Percentiles rank a stretch among this genome's conserved stretches.
These are phyloP conservation scores for Fusarium tricinctum DNA, from an alignment of 2,329 filamentous ascomycete species.

Conservation along the genomic window DNA sequence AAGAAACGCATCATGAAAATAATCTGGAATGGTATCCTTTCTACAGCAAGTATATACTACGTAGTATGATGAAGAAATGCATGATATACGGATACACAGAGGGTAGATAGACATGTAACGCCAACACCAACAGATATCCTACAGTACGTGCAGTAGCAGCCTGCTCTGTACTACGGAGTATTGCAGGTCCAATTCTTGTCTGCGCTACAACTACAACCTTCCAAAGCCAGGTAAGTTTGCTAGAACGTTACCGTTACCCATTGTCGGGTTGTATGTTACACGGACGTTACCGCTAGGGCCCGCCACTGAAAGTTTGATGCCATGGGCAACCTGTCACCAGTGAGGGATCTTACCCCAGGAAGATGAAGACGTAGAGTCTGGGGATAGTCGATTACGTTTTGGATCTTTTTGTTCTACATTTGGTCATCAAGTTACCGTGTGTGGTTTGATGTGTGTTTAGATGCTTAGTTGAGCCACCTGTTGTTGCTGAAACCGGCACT, in stretches of 20 bases:
- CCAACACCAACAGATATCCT: not conserved
- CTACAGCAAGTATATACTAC: slow-evolving; percentile 2
- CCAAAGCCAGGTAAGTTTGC: slow-evolving; percentile 2
- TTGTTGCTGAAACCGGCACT: not conserved
- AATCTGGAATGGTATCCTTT: not conserved
- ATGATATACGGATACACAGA: not conserved
- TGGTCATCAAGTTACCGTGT: too few relatives aligned
- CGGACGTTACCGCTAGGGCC: slow-evolving; percentile 37
- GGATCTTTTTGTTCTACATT: not conserved
- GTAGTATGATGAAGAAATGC: not conserved
- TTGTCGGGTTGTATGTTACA: slow-evolving; percentile 7
- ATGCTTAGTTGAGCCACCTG: too few relatives aligned
- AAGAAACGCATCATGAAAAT: not conserved
- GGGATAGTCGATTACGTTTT: slow-evolving; percentile 1
- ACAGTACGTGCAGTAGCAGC: not conserved
- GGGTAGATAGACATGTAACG: not conserved
- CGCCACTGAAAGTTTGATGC: slow-evolving; percentile 22
- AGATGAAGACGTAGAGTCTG: slow-evolving; percentile 16
- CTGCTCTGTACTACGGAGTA: not conserved
- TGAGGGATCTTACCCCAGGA: slow-evolving; percentile 21
- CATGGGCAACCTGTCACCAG: slow-evolving; percentile 19
- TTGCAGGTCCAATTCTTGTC: too few relatives aligned
- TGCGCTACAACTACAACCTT: slow-evolving; percentile 1
- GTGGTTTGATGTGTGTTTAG: too few relatives aligned
- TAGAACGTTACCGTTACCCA: slow-evolving; percentile 17